Conservation (phyloP, 495 filamentous ascomycete genomes). For the Darksidea phi region DNA sequence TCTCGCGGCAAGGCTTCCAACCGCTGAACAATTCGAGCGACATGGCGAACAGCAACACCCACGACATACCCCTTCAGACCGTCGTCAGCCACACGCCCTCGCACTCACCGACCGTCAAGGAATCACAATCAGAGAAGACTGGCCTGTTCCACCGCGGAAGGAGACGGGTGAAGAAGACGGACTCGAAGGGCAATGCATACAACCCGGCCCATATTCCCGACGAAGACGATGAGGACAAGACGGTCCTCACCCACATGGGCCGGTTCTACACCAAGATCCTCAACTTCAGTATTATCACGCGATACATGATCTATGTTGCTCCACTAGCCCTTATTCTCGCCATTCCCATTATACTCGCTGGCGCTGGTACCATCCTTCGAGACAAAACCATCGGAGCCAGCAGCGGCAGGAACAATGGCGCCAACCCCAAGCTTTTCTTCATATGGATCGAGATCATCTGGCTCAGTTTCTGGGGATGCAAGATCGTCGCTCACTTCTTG, state of each 20-base stretch:
- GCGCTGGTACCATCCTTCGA: slow-evolving; percentile 47
- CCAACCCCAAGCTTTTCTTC: slow-evolving; percentile 64
- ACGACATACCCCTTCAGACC: slow-evolving; percentile 36
- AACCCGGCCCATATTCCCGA: slow-evolving; percentile 49
- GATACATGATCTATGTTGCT: slow-evolving; percentile 85
- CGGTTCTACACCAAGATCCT: slow-evolving; percentile 79
- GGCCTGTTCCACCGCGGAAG: slow-evolving; percentile 59
- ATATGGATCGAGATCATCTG: slow-evolving; percentile 89
- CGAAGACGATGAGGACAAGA: slow-evolving; percentile 59
- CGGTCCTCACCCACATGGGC: slow-evolving; percentile 74
- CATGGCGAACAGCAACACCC: slow-evolving; percentile 29
- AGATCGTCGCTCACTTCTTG: slow-evolving; percentile 75
- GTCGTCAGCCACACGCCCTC: slow-evolving; percentile 37
- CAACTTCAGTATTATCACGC: slow-evolving; percentile 79
- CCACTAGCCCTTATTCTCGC: slow-evolving; percentile 75
- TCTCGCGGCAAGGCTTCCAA: slow-evolving; percentile 41
- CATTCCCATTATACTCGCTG: slow-evolving; percentile 76
- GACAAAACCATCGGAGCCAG: slow-evolving; percentile 1
- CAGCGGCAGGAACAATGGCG: slow-evolving; percentile 62
- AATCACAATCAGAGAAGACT: slow-evolving; percentile 48
- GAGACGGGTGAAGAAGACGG: slow-evolving; percentile 51
- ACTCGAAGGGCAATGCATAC: slow-evolving; percentile 37
- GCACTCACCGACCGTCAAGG: slow-evolving; percentile 21
- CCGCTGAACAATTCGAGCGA: slow-evolving; percentile 25
- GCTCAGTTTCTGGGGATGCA: slow-evolving; percentile 83